These are phyloP conservation scores for Ganoderma lingzhi DNA, from an alignment of 1,284 basidiomycete genomes.

Conservation along the genomic window DNA sequence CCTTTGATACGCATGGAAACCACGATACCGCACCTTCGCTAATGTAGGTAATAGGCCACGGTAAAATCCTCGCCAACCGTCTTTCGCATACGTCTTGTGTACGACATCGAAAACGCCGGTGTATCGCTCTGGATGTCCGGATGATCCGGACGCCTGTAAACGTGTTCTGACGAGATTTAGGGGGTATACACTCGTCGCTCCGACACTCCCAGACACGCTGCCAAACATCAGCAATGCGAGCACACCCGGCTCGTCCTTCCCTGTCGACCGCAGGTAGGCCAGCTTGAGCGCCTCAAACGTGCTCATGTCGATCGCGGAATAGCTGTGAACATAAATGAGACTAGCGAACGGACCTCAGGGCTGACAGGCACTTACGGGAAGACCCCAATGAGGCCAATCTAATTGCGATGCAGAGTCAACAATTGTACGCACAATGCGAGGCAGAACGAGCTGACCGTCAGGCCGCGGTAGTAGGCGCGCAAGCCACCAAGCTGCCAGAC, in stretches of 20 bases:
- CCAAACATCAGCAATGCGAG: conserved; percentile 88
- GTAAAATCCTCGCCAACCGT: conserved; percentile 97
- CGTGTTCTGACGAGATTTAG: conserved; percentile 95
- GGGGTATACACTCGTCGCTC: conserved; percentile 93
- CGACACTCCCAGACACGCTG: conserved; percentile 89
- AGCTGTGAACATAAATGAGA: conserved; percentile 49
- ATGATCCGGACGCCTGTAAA: conserved; percentile 94
- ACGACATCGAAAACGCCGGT: conserved; percentile 90
- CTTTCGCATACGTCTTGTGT: conserved; percentile 81
- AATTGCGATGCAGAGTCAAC: conserved; percentile 20
- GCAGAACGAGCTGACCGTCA: conserved; percentile 70
- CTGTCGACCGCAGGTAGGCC: conserved; percentile 82
- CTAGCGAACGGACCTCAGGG: conserved; percentile 18
- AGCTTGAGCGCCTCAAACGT: conserved; percentile 93
- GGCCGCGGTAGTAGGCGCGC: conserved; percentile 90
- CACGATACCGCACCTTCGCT: conserved; percentile 71
- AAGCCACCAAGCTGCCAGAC: conserved; percentile 87
- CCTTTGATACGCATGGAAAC: conserved; percentile 26
- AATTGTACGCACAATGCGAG: not conserved
- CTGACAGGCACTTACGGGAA: conserved; percentile 72
- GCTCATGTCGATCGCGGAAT: conserved; percentile 94
- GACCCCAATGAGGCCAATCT: conserved; percentile 91
- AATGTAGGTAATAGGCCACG: conserved; percentile 91
- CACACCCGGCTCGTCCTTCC: conserved; percentile 84
- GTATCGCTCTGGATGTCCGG: conserved; percentile 91